Conservation (phyloP, 2,329 filamentous ascomycete species). For the Botrytis deweyae region DNA sequence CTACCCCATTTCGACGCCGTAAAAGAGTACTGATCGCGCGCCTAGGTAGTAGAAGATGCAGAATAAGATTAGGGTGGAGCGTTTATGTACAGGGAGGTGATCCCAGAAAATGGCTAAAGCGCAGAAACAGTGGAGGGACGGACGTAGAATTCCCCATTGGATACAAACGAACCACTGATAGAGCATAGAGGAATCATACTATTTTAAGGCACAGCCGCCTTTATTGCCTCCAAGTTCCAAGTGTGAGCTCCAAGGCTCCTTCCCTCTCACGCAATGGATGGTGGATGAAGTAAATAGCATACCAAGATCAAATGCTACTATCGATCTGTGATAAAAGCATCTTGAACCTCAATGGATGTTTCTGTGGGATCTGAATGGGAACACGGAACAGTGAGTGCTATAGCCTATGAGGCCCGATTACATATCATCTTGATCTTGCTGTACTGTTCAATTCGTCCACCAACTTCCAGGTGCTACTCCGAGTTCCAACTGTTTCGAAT, state of each 20-base stretch:
- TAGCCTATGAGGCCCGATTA: neutral
- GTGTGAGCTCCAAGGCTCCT: neutral
- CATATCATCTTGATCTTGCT: neutral
- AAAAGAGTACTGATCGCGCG: slow-evolving; percentile 12
- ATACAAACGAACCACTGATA: slow-evolving; percentile 5
- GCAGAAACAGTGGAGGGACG: slow-evolving; percentile 8
- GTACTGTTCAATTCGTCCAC: neutral
- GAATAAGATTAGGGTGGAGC: slow-evolving; percentile 20
- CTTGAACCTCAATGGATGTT: neutral
- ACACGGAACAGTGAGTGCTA: neutral
- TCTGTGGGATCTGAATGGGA: neutral
- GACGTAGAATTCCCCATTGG: neutral
- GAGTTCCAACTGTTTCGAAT: neutral
- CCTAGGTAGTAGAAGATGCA: slow-evolving; percentile 10
- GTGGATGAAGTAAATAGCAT: neutral
- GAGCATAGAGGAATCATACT: slow-evolving; percentile 1
- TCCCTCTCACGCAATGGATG: neutral
- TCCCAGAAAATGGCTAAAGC: slow-evolving; percentile 14
- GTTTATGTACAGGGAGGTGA: slow-evolving; percentile 13
- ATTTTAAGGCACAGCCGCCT: slow-evolving; percentile 7
- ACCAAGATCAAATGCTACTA: neutral
- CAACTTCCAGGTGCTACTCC: neutral
- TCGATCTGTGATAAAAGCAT: neutral
- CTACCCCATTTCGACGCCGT: slow-evolving; percentile 3
- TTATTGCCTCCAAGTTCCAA: neutral